Percentiles rank a stretch among this genome's conserved stretches.
Conservation (phyloP, 1,284 basidiomycete species). For the Ustilago lituana region DNA sequence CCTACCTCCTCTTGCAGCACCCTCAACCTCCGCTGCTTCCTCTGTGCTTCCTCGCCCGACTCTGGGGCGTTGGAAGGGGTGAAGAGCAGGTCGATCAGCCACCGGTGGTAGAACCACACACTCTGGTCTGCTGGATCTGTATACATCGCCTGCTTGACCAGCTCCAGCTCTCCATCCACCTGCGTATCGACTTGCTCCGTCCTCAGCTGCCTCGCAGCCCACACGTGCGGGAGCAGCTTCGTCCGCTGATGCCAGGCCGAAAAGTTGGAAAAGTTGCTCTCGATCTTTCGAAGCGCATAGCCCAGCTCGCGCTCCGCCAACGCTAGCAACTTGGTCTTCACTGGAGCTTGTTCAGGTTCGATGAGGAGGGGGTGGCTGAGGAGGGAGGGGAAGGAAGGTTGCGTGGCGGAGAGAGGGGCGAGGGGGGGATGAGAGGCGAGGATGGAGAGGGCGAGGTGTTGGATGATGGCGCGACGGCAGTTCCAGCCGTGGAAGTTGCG, state of each 20-base stretch:
- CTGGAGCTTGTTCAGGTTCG: background rate
- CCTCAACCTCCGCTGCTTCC: background rate
- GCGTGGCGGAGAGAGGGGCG: background rate
- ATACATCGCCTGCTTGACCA: slow-evolving; percentile 92
- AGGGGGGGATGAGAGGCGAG: slow-evolving; percentile 8
- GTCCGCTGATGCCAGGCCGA: slow-evolving; percentile 98
- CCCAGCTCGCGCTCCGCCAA: slow-evolving; percentile 52
- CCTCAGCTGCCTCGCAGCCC: slow-evolving; percentile 70
- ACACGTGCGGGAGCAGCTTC: slow-evolving; percentile 78
- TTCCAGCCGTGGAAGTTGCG: slow-evolving; percentile 66
- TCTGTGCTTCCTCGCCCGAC: background rate
- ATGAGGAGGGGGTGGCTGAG: slow-evolving; percentile 8
- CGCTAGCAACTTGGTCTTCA: slow-evolving; percentile 16
- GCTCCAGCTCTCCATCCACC: slow-evolving; percentile 80
- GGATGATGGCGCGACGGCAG: slow-evolving; percentile 58
- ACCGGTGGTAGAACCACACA: slow-evolving; percentile 97
- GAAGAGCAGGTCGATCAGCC: slow-evolving; percentile 77
- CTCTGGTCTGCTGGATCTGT: slow-evolving; percentile 96
- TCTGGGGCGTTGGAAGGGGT: too few species aligned
- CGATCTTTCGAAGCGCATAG: slow-evolving; percentile 84
- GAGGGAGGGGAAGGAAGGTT: slow-evolving; percentile 13
- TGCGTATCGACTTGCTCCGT: slow-evolving; percentile 64
- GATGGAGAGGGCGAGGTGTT: slow-evolving; percentile 43
- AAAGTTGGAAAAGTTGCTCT: slow-evolving; percentile 94
- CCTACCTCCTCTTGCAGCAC: slow-evolving; percentile 75